A percentile compares a stretch with the other conserved stretches of the same genome.
phyloP scores from a whole-genome alignment of 768 basidiomycete genomes.

The Suillus bovinus region DNA sequence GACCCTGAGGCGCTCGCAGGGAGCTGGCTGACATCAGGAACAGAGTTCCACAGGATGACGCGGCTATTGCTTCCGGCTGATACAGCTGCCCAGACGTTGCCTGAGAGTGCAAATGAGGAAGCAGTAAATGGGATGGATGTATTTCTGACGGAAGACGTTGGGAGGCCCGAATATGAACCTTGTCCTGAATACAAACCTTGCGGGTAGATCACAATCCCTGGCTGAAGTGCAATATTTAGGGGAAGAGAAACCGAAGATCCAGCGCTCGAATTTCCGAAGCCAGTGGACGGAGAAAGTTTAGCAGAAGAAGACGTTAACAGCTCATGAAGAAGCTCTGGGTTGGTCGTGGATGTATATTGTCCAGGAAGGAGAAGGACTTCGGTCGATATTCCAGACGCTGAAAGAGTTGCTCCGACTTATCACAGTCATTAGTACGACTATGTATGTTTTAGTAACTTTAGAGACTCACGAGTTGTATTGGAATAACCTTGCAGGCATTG shows the following conservation, averaged over 20 bases:
- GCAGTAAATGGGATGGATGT: conserved; percentile 51
- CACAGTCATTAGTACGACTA: conserved; percentile 14
- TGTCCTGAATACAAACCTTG: conserved; percentile 65
- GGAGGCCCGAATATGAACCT: conserved; percentile 57
- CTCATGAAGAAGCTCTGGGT: conserved; percentile 70
- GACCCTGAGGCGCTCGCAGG: conserved; percentile 49
- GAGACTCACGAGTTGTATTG: conserved; percentile 65
- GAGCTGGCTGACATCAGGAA: conserved; percentile 74
- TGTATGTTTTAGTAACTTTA: conserved; percentile 13
- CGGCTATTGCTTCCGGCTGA: conserved; percentile 55
- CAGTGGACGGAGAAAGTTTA: conserved; percentile 55
- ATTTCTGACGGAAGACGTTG: conserved; percentile 48
- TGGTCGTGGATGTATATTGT: conserved; percentile 70
- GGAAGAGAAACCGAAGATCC: conserved; percentile 53
- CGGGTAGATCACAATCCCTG: conserved; percentile 69
- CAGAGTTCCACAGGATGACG: conserved; percentile 74
- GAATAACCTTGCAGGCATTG: conserved; percentile 84
- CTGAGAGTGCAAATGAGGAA: conserved; percentile 66
- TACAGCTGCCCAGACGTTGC: conserved; percentile 69
- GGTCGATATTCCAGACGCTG: conserved; percentile 51
- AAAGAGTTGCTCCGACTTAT: conserved; percentile 70
- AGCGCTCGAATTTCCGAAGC: conserved; percentile 61
- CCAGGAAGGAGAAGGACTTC: conserved; percentile 71
- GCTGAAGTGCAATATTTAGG: conserved; percentile 63
- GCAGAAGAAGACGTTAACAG: conserved; percentile 66